Conservation (phyloP, 192 early-diverging fungal genomes). For the Phlyctochytrium arcticum region DNA sequence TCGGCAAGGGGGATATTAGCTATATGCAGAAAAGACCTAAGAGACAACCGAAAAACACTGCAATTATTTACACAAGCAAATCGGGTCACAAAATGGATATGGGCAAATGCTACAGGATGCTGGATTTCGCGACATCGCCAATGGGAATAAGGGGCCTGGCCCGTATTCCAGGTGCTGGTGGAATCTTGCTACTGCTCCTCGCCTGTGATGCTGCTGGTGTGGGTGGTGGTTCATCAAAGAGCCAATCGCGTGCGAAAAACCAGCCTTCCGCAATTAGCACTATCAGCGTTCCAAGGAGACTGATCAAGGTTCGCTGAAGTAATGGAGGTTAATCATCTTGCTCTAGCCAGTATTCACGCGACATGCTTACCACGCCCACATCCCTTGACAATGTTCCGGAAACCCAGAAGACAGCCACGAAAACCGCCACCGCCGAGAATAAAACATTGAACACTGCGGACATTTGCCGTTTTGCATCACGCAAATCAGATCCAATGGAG, state of each 20-base stretch:
- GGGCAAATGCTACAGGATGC: too few species aligned
- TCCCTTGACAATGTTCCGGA: slow-evolving; percentile 28
- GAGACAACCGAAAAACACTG: too few species aligned
- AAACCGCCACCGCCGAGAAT: slow-evolving; percentile 38
- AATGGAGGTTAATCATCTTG: not conserved
- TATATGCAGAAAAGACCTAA: too few species aligned
- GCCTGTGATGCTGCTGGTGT: too few species aligned
- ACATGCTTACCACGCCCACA: slow-evolving; percentile 35
- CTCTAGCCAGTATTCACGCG: not conserved
- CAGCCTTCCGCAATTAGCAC: slow-evolving; percentile 44
- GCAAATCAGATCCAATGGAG: slow-evolving; percentile 24
- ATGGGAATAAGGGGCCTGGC: too few species aligned
- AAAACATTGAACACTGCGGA: slow-evolving; percentile 41
- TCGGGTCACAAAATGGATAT: too few species aligned
- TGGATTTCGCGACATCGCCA: too few species aligned
- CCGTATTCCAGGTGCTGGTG: too few species aligned
- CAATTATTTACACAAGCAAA: too few species aligned
- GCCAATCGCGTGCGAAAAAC: slow-evolving; percentile 42
- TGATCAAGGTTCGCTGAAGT: slow-evolving; percentile 31
- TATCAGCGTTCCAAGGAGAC: slow-evolving; percentile 28
- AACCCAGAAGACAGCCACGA: slow-evolving; percentile 37
- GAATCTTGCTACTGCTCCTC: too few species aligned
- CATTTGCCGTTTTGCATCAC: slow-evolving; percentile 24
- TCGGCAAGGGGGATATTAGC: too few species aligned
- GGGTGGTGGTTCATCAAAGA: slow-evolving; percentile 4